A percentile compares a stretch with the other conserved stretches of the same genome.
These are phyloP conservation scores for Triticum urartu DNA, from an alignment of 176 grass and related monocot species.

Conservation along the genomic window DNA sequence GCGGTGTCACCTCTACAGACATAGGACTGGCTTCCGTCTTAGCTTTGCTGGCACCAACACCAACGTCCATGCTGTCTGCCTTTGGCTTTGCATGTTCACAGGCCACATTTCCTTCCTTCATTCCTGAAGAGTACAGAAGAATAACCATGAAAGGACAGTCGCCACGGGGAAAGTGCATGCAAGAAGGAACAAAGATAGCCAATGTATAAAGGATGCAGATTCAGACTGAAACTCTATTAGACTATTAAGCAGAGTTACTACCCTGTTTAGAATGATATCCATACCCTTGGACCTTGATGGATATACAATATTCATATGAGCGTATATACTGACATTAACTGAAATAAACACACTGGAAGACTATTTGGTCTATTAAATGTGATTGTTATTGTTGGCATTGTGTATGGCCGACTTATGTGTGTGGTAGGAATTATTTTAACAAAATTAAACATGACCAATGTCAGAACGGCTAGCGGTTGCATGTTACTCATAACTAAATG, in stretches of 20 bases:
- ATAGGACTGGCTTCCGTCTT: constrained; percentile 29
- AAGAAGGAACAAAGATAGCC: not conserved
- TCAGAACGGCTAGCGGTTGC: not conserved
- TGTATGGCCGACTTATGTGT: not conserved
- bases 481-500: not conserved
- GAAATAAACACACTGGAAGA: not conserved
- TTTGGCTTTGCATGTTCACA: constrained; percentile 8
- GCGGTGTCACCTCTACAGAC: constrained; percentile 14
- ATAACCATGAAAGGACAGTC: not conserved
- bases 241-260: not conserved
- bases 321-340: not conserved
- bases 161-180: not conserved
- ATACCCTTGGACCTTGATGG: not conserved
- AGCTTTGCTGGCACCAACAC: constrained; percentile 33
- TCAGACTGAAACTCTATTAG: not conserved
- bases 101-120: constrained; percentile 42
- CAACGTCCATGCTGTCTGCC: constrained; percentile 53
- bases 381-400: not conserved
- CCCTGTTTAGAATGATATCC: not conserved
- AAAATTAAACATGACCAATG: not conserved
- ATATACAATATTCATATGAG: not conserved
- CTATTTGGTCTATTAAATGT: not conserved
- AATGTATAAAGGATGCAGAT: not conserved
- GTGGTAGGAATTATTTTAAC: not conserved
- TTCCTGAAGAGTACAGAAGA: constrained; percentile 32